These are phyloP conservation scores for Ananas comosus DNA, from an alignment of 176 grass and related monocot genomes.

Conservation along the genomic window DNA sequence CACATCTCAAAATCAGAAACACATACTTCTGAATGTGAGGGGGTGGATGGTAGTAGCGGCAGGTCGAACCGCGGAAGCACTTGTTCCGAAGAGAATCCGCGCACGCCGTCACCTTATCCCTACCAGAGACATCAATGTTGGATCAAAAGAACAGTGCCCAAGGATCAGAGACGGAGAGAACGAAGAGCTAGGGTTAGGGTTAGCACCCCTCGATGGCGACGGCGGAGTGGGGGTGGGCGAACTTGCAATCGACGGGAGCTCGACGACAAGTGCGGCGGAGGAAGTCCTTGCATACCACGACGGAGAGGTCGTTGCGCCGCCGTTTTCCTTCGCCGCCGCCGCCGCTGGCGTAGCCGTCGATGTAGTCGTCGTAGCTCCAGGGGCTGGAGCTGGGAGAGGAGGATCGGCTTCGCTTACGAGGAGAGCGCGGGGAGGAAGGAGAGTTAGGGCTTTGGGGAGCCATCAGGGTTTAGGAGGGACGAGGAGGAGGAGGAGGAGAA, in stretches of 20 bases:
- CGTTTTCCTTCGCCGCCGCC: constrained; percentile 33
- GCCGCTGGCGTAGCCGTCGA: constrained; percentile 16
- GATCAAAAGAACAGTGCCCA: not conserved
- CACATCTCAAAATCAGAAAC: too few relatives aligned
- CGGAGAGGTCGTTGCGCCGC: constrained; percentile 33
- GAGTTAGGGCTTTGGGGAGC: not conserved
- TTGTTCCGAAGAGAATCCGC: constrained; percentile 51
- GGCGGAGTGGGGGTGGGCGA: constrained; percentile 52
- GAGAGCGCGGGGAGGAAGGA: constrained; percentile 39
- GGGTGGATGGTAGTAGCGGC: constrained; percentile 67
- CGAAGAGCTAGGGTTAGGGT: constrained; percentile 4
- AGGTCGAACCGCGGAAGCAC: constrained; percentile 47
- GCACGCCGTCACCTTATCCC: constrained; percentile 80
- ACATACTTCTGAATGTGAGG: constrained; percentile 59
- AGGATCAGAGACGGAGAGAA: constrained; percentile 10
- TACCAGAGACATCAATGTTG: constrained; percentile 10
- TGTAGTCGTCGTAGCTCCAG: constrained; percentile 5
- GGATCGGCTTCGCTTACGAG: constrained; percentile 42
- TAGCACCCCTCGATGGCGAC: constrained; percentile 43
- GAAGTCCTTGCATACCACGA: constrained; percentile 52
- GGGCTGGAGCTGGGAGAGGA: constrained; percentile 18
- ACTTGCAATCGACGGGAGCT: constrained; percentile 50
- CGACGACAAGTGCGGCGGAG: constrained; percentile 39
- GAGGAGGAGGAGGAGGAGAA: not conserved
- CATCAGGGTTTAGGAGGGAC: too few relatives aligned